Percentiles rank a stretch among this genome's conserved stretches.
Conservation (phyloP, 78 protist species). For the Chrysochromulina tobinii region DNA sequence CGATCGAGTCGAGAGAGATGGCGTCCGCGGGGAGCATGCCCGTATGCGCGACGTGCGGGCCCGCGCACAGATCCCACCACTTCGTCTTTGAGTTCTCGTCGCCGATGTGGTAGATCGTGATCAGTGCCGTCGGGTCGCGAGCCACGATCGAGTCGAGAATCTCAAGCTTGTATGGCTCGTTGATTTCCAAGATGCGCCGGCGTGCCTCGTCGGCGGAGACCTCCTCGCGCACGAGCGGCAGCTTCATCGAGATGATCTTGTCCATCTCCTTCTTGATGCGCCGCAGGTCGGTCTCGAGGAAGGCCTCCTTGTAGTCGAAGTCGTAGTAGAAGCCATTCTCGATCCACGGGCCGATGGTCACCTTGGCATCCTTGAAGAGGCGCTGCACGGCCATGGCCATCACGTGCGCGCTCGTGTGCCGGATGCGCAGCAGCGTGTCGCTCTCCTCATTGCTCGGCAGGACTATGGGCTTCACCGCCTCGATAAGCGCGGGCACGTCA, state of each 20-base stretch:
- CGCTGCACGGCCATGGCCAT: constrained; percentile 54
- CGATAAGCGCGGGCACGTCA: too few relatives aligned
- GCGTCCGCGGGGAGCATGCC: background rate
- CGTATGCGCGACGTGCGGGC: constrained; percentile 50
- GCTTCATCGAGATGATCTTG: background rate
- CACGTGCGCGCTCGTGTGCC: constrained; percentile 50
- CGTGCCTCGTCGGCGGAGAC: constrained; percentile 41
- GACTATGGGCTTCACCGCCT: background rate
- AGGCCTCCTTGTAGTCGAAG: background rate
- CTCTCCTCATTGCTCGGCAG: constrained; percentile 22
- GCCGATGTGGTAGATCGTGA: constrained; percentile 52
- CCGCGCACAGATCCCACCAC: constrained; percentile 66
- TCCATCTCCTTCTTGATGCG: constrained; percentile 49
- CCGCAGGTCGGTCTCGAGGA: constrained; percentile 36
- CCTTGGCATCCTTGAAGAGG: constrained; percentile 13
- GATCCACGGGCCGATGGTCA: constrained; percentile 60
- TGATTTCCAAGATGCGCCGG: background rate
- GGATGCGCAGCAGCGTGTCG: constrained; percentile 7
- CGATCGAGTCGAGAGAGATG: constrained; percentile 8
- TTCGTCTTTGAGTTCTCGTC: background rate
- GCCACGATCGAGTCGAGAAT: constrained; percentile 36
- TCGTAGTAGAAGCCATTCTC: constrained; percentile 65
- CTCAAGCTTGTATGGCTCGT: constrained; percentile 57
- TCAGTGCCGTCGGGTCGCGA: background rate
- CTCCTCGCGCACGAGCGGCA: constrained; percentile 33